Base-by-base conservation (phyloP, 805 yeast species). In the Candida pini region DNA sequence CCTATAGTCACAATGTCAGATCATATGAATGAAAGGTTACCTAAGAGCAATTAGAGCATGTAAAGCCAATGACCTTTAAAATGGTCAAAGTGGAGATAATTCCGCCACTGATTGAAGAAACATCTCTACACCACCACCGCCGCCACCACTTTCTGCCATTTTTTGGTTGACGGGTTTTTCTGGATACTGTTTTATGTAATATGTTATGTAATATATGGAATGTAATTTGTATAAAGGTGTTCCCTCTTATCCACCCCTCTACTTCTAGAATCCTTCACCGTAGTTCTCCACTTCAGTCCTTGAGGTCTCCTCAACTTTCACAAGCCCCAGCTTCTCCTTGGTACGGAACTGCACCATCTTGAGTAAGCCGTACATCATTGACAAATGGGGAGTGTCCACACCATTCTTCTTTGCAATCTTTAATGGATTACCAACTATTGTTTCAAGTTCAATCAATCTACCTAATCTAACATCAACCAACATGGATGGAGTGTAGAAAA, bases 261-360 rank as follows among this genome's bases (percentile, higher is more conserved):
- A 10, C 4, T 26, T 23, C 25, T 36, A 45, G 23, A 47, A 45
- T 9, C 49, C 51, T 20, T 41, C 43, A n/a, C 49, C 56, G 18
- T 49, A 31, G 6, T n/a, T 26, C 25, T 37, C 31, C 6, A 12
- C 30, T 25, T 15, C 26, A 30, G 26, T 32, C 28, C 23, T 28
- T 19, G 27, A 24, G 7, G 30, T 14, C n/a, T 54, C 53, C 26
- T 63, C 53, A 6, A 68, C 48, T 4, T 35, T 45, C 28, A 68
- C 41, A 21, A 60, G 39, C 1, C 83, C 84, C 10, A 42, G 57
- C 27, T 61, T 51, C 49, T 82, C 90, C 54, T 73, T 73, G 26
- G 76, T 56, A 40, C 70, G 61, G 48, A 73, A 72, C 58, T 83
- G 92, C 31, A 71, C 66, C 51, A 81, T 65, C 28, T 69, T 64